Base-by-base conservation (phyloP, 176 grass and related monocot genomes). In the Avena atlantica region DNA sequence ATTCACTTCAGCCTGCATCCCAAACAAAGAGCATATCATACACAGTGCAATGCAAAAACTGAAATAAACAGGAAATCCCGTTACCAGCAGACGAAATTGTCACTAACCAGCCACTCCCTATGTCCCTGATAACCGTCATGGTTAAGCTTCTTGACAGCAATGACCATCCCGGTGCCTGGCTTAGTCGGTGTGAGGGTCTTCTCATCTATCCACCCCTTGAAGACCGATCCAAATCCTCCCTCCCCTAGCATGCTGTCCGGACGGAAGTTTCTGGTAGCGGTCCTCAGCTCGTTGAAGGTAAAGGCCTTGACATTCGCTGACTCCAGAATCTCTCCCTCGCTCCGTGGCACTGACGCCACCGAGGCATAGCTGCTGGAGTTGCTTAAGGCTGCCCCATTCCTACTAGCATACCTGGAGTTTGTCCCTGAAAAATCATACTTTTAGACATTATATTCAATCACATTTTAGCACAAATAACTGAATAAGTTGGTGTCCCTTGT, bases 201-300 rank as follows among this genome's bases (percentile, higher is more conserved):
- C 84, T 95, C 94, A 86, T 95, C 94, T 14, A 95, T 85, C 94
- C 94, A 95, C 20, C 94, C 94, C 70, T 95, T 95, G 75, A 93
- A 95, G 36, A 93, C 94, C 0, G 88, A 93, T 5, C 94, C 93
- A 8, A 93, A 95, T 8, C 91, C 94, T 11, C 94, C 94, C 21
- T 93, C 94, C 0, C 94, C 94, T 9, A 95, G 79, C n/a, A 95
- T 86, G 51, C 91, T 93, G 72, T 95, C 94, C 0, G 94, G 91
- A 0, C 94, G 24, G 78, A 95, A 95, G 84, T 95, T 95, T 42
- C 94, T 93, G 15, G 94, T 95, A 62, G 94, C 84, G 16, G 52
- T 86, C 59, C 83, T 95, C 53, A 95, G 79, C 82, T 95, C 94
- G 19, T 62, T 89, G 84, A 95, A 95, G 37, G 89, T 20, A 17